Base-by-base conservation (phyloP, 2,329 filamentous ascomycete genomes). In the Purpureocillium lavendulum region DNA sequence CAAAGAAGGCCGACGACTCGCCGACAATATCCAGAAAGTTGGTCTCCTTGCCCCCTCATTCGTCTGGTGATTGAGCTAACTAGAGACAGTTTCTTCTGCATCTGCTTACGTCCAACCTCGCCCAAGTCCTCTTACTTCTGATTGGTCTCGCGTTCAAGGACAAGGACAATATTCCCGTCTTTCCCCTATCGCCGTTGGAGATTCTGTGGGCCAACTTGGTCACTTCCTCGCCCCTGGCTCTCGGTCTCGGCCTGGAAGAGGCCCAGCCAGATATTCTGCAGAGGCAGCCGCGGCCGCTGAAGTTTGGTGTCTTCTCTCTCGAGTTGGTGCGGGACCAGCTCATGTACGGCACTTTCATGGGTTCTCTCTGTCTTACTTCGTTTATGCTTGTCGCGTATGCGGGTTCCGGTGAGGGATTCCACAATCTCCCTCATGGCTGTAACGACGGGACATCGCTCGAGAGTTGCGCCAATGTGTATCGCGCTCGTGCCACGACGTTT, bases 181-280 rank as follows among this genome's bases (percentile, higher is more conserved):
- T 85, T 53, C 82, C 82, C 0, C 67, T 87, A 12, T 80, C 80
- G 1, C 82, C 82, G 0, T 71, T 87, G 4, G 81, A 87, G 53
- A 84, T 86, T 51, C 71, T 87, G 26, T 87, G 82, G 82, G 80
- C 83, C 45, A 87, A 86, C 55, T 76, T 87, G 52, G 73, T 86
- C 39, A 87, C 82, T 2, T 84, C 79, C 2, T 82, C 77, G 7
- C 75, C 84, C 49, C 70, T 84, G 1, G 83, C 83, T 32, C 77
- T 87, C 49, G 82, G 82, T 39, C 70, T 87, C 0, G 83, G 82
- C 6, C 75, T 86, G 43, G 83, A 87, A 53, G 70, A 78, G 41
- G 80, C 80, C 1, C 73, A 79, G 26, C 75, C 78, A 1, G 81
- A 86, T 54, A 77, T 87, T 44, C 75, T 86, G 53, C 56, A 65